Percentiles rank a stretch among this genome's conserved stretches.
Evolutionary conservation across 305 asterid genomes (phyloP).

Genomic region (Fraxinus latifolia): DNA sequence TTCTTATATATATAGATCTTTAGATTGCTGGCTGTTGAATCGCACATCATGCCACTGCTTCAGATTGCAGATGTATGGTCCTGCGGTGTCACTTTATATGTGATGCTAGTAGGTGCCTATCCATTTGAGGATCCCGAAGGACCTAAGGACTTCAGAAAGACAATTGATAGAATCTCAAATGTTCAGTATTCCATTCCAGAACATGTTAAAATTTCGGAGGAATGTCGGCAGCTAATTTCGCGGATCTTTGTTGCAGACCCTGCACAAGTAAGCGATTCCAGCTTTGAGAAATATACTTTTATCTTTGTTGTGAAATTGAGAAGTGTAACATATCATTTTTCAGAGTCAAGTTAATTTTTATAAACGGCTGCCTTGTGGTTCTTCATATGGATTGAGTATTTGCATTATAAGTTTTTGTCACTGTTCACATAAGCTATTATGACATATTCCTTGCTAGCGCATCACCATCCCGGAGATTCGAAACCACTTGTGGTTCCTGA

Average conservation of each 20-base stretch:
- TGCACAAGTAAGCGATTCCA: conserved; percentile 42
- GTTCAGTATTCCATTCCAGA: conserved; percentile 76
- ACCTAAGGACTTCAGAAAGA: conserved; percentile 77
- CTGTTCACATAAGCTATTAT: conserved; percentile 3
- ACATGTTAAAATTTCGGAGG: conserved; percentile 51
- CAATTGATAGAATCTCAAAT: conserved; percentile 68
- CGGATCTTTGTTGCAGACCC: conserved; percentile 74
- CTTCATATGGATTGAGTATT: neutral
- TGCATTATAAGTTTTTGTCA: neutral
- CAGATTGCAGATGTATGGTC: conserved; percentile 99
- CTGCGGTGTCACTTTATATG: conserved; percentile 85
- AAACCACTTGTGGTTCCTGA: conserved; percentile 75
- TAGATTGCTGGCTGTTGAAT: neutral
- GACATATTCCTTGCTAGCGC: conserved; percentile 53
- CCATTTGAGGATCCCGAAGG: conserved; percentile 91
- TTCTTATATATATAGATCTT: conserved; percentile 11
- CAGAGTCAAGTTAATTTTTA: neutral
- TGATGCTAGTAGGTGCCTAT: conserved; percentile 83
- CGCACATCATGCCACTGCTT: conserved; percentile 18
- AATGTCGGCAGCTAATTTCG: conserved; percentile 68
- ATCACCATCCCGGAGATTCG: conserved; percentile 73
- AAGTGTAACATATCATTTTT: neutral
- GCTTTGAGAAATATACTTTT: neutral
- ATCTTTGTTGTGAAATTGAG: neutral
- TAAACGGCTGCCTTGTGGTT: neutral